Conservation (phyloP, 1,284 basidiomycete genomes). For the Cryptococcus sp. region DNA sequence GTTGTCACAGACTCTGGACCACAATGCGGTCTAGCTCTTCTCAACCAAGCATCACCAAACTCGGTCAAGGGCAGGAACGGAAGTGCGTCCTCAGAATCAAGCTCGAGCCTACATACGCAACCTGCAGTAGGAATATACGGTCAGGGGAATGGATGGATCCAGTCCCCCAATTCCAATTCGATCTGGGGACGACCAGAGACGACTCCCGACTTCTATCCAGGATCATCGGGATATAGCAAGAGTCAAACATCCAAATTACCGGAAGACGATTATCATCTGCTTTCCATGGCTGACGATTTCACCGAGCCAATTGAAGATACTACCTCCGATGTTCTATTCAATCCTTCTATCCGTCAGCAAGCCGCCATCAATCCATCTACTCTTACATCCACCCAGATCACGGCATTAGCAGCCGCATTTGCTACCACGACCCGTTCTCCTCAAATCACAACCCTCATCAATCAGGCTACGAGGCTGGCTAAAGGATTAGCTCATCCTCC, state of each 20-base stretch:
- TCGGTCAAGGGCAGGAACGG: neutral
- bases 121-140: neutral
- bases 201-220: neutral
- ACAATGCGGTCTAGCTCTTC: neutral
- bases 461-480: neutral
- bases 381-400: neutral
- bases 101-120: neutral
- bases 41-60: neutral
- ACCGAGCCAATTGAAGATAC: neutral
- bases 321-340: neutral
- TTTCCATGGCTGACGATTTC: neutral
- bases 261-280: neutral
- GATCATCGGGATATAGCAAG: neutral
- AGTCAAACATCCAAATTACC: neutral
- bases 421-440: neutral
- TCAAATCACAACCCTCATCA: neutral
- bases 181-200: neutral
- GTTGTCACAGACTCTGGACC: neutral
- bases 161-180: neutral
- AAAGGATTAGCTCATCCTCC: constrained; percentile 1
- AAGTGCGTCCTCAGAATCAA: neutral
- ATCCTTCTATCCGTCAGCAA: neutral
- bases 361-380: neutral
- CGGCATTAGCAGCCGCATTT: neutral
- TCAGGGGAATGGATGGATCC: neutral